Evolutionary conservation across 1,284 basidiomycete species (phyloP).

Genomic region (Naganishia albida): DNA sequence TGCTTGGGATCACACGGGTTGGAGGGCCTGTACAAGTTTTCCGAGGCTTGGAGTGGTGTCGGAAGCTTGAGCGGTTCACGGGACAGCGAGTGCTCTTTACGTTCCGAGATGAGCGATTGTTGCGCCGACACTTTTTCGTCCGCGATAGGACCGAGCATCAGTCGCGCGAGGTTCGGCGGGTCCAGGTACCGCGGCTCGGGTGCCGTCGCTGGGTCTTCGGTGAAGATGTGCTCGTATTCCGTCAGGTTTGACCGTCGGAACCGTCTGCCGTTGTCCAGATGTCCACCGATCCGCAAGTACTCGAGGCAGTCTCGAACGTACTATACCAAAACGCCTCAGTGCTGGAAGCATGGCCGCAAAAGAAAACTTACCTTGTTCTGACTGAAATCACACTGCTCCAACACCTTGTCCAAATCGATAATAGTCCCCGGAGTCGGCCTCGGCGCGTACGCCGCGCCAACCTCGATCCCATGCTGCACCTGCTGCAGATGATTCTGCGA

Average conservation of each 20-base stretch:
- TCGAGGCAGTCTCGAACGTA: slow-evolving; percentile 78
- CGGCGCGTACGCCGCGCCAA: slow-evolving; percentile 61
- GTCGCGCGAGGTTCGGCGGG: slow-evolving; percentile 27
- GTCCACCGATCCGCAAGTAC: slow-evolving; percentile 66
- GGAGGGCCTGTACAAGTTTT: slow-evolving; percentile 45
- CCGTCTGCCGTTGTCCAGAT: slow-evolving; percentile 64
- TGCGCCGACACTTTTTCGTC: slow-evolving; percentile 8
- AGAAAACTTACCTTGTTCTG: slow-evolving; percentile 65
- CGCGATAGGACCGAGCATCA: slow-evolving; percentile 31
- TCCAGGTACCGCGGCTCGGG: slow-evolving; percentile 26
- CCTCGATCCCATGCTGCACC: slow-evolving; percentile 30
- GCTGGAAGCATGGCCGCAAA: neutral
- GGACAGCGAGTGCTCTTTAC: slow-evolving; percentile 36
- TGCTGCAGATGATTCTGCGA: slow-evolving; percentile 14
- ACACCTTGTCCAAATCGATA: slow-evolving; percentile 79
- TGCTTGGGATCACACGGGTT: slow-evolving; percentile 67
- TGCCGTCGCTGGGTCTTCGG: slow-evolving; percentile 55
- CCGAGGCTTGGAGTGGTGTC: slow-evolving; percentile 43
- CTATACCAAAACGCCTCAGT: slow-evolving; percentile 52
- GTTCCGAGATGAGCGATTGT: slow-evolving; percentile 13
- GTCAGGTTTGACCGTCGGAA: slow-evolving; percentile 63
- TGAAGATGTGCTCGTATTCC: slow-evolving; percentile 67
- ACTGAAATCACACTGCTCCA: slow-evolving; percentile 86
- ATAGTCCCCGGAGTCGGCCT: slow-evolving; percentile 77
- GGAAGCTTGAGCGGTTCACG: slow-evolving; percentile 45